Percentiles rank a stretch among this genome's conserved stretches.
These are phyloP conservation scores for Fonsecaea erecta DNA, from an alignment of 2,329 filamentous ascomycete species.

Conservation along the genomic window DNA sequence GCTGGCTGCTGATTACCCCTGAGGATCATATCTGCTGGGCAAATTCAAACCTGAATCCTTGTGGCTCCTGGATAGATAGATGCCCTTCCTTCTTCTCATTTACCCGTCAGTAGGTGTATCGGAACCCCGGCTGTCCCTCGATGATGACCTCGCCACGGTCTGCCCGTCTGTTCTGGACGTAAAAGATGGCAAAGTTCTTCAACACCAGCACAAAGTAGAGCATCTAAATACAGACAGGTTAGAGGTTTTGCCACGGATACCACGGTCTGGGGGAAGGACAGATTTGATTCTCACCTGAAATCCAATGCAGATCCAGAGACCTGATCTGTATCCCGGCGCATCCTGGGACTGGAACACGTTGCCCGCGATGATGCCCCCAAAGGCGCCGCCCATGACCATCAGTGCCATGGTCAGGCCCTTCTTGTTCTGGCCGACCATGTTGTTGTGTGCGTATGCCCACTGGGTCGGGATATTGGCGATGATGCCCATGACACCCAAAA, in stretches of 20 bases:
- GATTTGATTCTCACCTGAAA: background rate
- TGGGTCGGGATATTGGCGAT: background rate
- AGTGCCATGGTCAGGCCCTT: background rate
- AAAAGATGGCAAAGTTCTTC: background rate
- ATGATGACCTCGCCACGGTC: constrained; percentile 1
- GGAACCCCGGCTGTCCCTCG: background rate
- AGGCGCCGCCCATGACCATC: background rate
- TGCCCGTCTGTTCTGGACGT: background rate
- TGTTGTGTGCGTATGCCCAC: background rate
- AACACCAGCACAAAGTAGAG: background rate
- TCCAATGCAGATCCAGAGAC: background rate
- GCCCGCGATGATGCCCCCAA: constrained; percentile 8
- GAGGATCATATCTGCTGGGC: background rate
- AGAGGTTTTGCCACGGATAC: background rate
- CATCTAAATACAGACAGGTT: background rate
- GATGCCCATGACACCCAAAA: background rate
- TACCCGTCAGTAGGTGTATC: background rate
- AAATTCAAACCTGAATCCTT: background rate
- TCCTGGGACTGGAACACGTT: background rate
- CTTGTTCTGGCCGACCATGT: background rate
- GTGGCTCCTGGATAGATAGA: background rate
- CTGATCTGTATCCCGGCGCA: background rate
- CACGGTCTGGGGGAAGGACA: too few relatives aligned
- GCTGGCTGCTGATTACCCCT: background rate
- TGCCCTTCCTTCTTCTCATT: background rate